Base-by-base conservation (phyloP, 2,329 filamentous ascomycete genomes). In the Diaporthe destruens region DNA sequence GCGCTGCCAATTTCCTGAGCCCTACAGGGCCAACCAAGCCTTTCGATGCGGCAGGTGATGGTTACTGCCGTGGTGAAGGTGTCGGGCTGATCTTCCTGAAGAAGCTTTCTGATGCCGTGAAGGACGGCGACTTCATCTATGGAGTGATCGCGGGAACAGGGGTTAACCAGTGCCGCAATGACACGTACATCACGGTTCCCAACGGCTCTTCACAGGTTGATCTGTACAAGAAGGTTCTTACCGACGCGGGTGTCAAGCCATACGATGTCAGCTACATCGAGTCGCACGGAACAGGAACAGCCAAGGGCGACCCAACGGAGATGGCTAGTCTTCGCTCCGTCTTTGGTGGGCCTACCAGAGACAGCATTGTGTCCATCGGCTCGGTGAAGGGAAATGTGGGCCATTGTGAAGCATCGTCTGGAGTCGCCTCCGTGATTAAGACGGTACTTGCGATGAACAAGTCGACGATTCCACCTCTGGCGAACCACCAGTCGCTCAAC, bases 21-120 rank as follows among this genome's bases (percentile, higher is more conserved):
- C 79, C 80, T 0, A 85, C 82, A 1, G 85, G 86, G 0, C 79
- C 83, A 18, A 89, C 87, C 74, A 86, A 87, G 61, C 82, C 84
- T 1, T 87, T 84, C 66, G 85, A 87, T 70, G 79, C 81, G 20
- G 78, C 78, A 32, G 87, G 86, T 0, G 86, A 88, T 76, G 87
- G 88, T 14, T 89, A 89, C 74, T 88, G 86, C 73, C 84, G 88
- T 25, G 86, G 80, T 3, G 88, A 89, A 67, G 87, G 82, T 9
- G 81, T 84, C 47, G 87, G 81, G 0, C 80, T 84, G 6, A 80
- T 89, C 5, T 80, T 89, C 12, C 74, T 89, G 32, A 89, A 89
- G 77, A 78, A 83, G 14, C 77, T 89, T 1, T 80, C 84, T 16
- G 83, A 87, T 76, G 88, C 88, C 4, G 68, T 84, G 23, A 82